Conservation (phyloP, 139 green algal genomes). For the Pseudopediastrum boryanum region DNA sequence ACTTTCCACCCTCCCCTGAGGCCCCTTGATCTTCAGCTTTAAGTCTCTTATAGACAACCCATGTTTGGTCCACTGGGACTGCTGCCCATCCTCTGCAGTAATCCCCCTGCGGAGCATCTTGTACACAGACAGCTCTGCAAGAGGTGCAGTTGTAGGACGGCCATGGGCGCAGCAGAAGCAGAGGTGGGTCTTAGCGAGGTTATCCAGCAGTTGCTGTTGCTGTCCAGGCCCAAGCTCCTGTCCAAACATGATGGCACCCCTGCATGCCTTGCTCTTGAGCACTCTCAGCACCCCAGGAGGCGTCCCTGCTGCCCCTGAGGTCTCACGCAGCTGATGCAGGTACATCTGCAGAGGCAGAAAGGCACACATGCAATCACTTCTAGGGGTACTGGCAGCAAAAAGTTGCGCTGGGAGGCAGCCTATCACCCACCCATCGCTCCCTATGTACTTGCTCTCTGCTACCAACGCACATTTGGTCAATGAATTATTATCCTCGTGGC, state of each 20-base stretch:
- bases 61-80: no score
- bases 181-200: slow-evolving; percentile 55
- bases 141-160: no score
- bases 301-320: background rate
- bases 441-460: background rate
- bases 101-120: no score
- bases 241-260: slow-evolving; percentile 87
- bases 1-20: no score
- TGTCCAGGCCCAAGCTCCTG: slow-evolving; percentile 57
- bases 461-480: no score
- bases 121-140: no score
- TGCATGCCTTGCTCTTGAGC: slow-evolving; percentile 77
- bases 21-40: no score
- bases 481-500: no score
- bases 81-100: no score
- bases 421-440: no score
- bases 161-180: slow-evolving; percentile 85
- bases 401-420: background rate
- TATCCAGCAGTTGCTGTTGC: slow-evolving; percentile 58
- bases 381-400: background rate
- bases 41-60: no score
- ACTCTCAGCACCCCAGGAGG: slow-evolving; percentile 57
- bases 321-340: slow-evolving; percentile 67
- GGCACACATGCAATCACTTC: background rate
- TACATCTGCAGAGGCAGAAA: slow-evolving; percentile 29